Percentiles rank a stretch among this genome's conserved stretches.
These are phyloP conservation scores for Cystofilobasidium capitatum DNA, from an alignment of 768 basidiomycete species.

Conservation along the genomic window DNA sequence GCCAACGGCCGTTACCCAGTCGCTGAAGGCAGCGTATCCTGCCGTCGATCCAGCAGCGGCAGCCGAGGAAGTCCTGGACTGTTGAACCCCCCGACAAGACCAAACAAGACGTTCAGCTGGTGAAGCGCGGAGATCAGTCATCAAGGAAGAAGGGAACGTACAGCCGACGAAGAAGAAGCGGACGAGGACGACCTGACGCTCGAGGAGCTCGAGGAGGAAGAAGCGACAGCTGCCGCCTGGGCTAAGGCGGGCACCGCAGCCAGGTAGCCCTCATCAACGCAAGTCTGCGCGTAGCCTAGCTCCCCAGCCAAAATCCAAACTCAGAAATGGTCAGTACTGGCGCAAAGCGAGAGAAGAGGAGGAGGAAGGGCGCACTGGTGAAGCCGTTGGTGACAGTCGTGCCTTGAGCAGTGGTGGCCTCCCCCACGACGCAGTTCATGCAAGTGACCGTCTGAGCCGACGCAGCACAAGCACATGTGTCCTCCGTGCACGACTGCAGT, in stretches of 20 bases:
- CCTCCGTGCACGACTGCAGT: constrained; percentile 13
- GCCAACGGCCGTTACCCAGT: constrained; percentile 10
- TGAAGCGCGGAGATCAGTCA: not conserved
- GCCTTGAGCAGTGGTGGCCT: constrained; percentile 1
- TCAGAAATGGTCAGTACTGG: not conserved
- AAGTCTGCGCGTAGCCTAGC: constrained; percentile 15
- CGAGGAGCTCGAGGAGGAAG: constrained; percentile 1
- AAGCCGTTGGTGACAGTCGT: constrained; percentile 6
- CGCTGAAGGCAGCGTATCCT: constrained; percentile 3
- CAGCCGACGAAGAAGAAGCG: constrained; percentile 1
- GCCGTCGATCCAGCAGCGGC: not conserved
- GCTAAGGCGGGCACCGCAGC: constrained; percentile 1
- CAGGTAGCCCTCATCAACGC: constrained; percentile 13
- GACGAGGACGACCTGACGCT: not conserved
- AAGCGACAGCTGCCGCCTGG: not conserved
- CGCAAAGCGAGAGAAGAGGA: not conserved
- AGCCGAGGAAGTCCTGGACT: not conserved
- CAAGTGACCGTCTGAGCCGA: constrained; percentile 12
- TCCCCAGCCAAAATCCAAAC: not conserved
- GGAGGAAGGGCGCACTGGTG: not conserved
- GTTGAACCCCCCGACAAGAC: not conserved
- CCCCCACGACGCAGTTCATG: constrained; percentile 20
- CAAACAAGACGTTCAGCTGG: not conserved
- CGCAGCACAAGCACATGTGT: constrained; percentile 19
- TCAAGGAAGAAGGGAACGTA: not conserved